A percentile compares a stretch with the other conserved stretches of the same genome.
These are phyloP conservation scores for Camellia sinensis DNA, from an alignment of 148 eudicot species.

Conservation along the genomic window DNA sequence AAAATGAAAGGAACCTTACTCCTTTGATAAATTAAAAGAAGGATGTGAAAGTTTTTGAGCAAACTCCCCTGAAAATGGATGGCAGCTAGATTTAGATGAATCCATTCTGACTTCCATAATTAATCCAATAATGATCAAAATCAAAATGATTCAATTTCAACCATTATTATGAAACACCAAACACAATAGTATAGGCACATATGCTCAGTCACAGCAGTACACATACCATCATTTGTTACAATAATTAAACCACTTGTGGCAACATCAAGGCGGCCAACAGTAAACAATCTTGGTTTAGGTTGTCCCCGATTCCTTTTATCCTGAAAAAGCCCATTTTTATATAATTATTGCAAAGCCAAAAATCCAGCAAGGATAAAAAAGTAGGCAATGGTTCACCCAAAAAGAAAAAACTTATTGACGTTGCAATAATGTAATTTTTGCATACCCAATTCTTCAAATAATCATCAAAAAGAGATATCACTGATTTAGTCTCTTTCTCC, in stretches of 20 bases:
- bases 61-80: slow-evolving; percentile 67
- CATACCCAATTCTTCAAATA: slow-evolving; percentile 86
- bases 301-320: slow-evolving; percentile 67
- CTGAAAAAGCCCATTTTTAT: slow-evolving; percentile 31
- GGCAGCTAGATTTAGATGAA: slow-evolving; percentile 14
- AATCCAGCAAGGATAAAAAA: not conserved
- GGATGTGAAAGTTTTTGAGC: slow-evolving; percentile 91
- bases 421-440: not conserved
- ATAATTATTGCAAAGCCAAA: not conserved
- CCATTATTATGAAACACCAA: slow-evolving; percentile 1
- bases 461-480: slow-evolving; percentile 63
- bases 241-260: slow-evolving; percentile 88
- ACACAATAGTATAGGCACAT: not conserved
- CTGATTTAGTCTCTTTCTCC: slow-evolving; percentile 69
- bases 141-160: not conserved
- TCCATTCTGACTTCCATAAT: slow-evolving; percentile 1
- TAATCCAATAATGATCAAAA: slow-evolving; percentile 11
- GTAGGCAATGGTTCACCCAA: not conserved
- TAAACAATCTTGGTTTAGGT: slow-evolving; percentile 80
- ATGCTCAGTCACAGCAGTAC: slow-evolving; percentile 11
- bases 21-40: slow-evolving; percentile 83
- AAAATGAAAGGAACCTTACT: slow-evolving; percentile 51
- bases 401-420: not conserved
- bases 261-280: slow-evolving; percentile 99
- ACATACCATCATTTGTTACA: slow-evolving; percentile 96